Conservation (phyloP, 1,284 basidiomycete species). For the Marasmius sp. region DNA sequence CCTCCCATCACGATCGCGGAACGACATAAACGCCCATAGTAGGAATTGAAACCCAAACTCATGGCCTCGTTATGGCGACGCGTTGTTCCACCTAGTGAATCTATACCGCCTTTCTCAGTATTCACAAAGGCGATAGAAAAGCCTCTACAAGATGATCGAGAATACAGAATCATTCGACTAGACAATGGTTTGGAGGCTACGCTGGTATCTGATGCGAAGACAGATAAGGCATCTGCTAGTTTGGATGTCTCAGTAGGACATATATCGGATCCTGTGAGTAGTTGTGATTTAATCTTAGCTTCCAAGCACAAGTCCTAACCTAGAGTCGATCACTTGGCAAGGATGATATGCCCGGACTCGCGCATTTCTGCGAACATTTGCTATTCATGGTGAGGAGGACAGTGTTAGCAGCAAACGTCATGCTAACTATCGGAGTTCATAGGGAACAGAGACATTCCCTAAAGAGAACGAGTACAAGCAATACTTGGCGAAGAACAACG, state of each 20-base stretch:
- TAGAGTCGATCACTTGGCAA: conserved; percentile 26
- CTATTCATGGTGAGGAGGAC: conserved; percentile 80
- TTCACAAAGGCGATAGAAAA: conserved; percentile 73
- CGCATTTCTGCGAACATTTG: conserved; percentile 94
- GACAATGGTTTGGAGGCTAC: conserved; percentile 88
- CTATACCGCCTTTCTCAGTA: conserved; percentile 45
- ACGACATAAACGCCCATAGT: no score
- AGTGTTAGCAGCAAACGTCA: background rate
- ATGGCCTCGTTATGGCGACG: conserved; percentile 17
- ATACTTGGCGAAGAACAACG: conserved; percentile 90
- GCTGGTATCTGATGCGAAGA: conserved; percentile 82
- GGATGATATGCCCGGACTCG: conserved; percentile 86
- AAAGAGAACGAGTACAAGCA: conserved; percentile 92
- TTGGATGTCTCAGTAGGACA: conserved; percentile 96
- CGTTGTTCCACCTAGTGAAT: conserved; percentile 25
- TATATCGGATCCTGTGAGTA: conserved; percentile 85
- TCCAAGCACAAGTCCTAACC: background rate
- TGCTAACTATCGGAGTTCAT: conserved; percentile 3
- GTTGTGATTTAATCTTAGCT: background rate
- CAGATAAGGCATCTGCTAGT: conserved; percentile 95
- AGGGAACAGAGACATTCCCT: conserved; percentile 85
- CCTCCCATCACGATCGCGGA: no score
- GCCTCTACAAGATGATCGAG: conserved; percentile 74
- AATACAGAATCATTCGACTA: conserved; percentile 82
- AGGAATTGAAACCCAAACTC: no score